Base-by-base conservation (phyloP, 192 early-diverging fungal genomes). In the Coemansia sp. region DNA sequence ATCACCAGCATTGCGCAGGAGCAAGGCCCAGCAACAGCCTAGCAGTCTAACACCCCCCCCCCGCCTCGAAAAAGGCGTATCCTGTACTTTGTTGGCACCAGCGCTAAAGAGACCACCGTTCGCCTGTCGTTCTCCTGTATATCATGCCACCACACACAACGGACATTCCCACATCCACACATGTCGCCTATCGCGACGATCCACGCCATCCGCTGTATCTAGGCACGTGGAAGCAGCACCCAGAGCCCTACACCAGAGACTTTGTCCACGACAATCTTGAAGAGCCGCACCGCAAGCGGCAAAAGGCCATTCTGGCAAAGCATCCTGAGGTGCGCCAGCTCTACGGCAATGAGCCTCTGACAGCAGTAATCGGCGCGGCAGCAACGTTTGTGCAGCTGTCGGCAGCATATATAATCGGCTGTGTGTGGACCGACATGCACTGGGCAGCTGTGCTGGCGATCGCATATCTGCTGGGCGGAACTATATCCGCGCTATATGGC, bases 271-370 rank as follows among this genome's bases (percentile, higher is more conserved):
- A 95, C 82, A 87, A 94, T 78, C 81, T 95, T 82, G 96, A 98
- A 71, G 96, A 98, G 81, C 96, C 96, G 6, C 96, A 98, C 75
- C 87, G 89, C 68, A 93, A 93, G 77, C 90, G 96, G 52, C 90
- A 93, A 74, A 84, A 90, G 52, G 90, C 90, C 48, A 98, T 98
- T 71, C 84, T 98, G 21, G 85, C 88, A 48, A 85, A 88, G 66
- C 88, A 98, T 76, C 96, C 96, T 15, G 92, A 96, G 62, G 91
- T 98, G 47, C 88, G 88, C 61, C 72, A 89, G 60, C 87, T 98
- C 39, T 95, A 93, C 47, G 93, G 95, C 45, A 85, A 88, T 55
- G 93, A 94, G 64, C 86, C 90, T 21, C 74, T 84, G 55, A 98
- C 96, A 1, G 87, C 90, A 56, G 87, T 87, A 51, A 85, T 94